Evolutionary conservation across 108 stramenopile species (phyloP).

Genomic region (Discostella stelligeroides): DNA sequence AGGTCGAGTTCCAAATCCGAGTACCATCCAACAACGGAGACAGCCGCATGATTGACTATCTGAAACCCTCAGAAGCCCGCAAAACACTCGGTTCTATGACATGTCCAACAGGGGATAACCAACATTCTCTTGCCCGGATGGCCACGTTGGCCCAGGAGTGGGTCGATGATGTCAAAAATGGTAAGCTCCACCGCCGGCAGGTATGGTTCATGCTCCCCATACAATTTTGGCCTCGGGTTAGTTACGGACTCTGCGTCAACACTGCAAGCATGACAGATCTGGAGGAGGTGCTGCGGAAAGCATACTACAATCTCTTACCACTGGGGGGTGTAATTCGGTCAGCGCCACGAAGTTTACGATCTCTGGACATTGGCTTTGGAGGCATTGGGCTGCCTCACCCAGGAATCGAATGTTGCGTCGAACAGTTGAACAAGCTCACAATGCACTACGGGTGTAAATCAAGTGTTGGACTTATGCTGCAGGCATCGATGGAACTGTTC

Average conservation of each 20-base stretch:
- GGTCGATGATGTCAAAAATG: background rate
- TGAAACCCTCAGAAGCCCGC: background rate
- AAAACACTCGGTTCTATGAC: background rate
- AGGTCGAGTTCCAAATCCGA: background rate
- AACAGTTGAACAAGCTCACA: background rate
- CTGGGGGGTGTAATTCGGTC: background rate
- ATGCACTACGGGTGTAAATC: constrained; percentile 4
- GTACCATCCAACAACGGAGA: background rate
- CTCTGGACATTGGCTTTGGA: background rate
- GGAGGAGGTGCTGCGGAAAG: background rate
- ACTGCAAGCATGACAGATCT: background rate
- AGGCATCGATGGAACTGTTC: background rate
- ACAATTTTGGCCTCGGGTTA: background rate
- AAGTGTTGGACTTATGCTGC: background rate
- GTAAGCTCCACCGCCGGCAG: background rate
- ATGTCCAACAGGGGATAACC: background rate
- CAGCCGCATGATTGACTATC: background rate
- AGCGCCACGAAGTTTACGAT: background rate
- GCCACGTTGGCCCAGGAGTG: background rate
- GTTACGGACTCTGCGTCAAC: background rate
- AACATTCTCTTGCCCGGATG: background rate
- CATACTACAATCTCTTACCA: background rate
- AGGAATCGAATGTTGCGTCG: background rate
- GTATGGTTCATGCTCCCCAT: background rate
- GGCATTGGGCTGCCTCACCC: background rate